These are phyloP conservation scores for Ilyonectria destructans DNA, from an alignment of 2,329 filamentous ascomycete species.

Conservation along the genomic window DNA sequence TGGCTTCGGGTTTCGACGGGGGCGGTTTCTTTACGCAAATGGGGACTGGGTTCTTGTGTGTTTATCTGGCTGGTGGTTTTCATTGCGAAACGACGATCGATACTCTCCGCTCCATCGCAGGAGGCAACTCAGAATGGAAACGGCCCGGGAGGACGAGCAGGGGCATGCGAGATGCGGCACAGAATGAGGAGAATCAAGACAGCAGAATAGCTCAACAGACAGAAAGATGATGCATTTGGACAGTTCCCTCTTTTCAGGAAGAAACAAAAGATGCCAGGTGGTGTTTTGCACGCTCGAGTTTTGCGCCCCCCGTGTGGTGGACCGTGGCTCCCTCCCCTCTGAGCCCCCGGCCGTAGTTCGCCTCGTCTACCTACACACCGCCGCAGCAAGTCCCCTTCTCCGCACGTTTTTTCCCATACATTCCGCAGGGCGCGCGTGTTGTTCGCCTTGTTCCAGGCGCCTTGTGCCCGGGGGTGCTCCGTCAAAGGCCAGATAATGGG, in stretches of 20 bases:
- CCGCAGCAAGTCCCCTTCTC: not conserved
- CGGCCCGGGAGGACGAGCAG: not conserved
- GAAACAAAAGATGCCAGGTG: not conserved
- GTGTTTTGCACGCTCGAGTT: not conserved
- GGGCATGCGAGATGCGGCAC: not conserved
- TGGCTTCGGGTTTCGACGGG: not conserved
- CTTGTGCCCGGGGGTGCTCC: not conserved
- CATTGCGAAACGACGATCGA: not conserved
- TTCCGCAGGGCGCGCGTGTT: not conserved
- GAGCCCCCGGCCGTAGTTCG: not conserved
- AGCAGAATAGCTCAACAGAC: not conserved
- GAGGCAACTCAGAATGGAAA: slow-evolving; percentile 1
- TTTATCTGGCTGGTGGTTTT: not conserved
- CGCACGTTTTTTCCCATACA: not conserved
- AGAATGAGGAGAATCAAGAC: not conserved
- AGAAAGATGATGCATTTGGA: not conserved
- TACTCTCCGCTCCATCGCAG: not conserved
- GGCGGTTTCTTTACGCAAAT: not conserved
- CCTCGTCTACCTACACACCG: not conserved
- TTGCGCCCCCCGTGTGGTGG: not conserved
- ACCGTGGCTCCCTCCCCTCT: not conserved
- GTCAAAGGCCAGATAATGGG: not conserved
- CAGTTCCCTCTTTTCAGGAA: not conserved
- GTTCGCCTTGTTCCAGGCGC: not conserved
- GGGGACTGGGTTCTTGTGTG: not conserved